Conservation (phyloP, 331 rosid species). For the Erythrophleum ivorense region DNA sequence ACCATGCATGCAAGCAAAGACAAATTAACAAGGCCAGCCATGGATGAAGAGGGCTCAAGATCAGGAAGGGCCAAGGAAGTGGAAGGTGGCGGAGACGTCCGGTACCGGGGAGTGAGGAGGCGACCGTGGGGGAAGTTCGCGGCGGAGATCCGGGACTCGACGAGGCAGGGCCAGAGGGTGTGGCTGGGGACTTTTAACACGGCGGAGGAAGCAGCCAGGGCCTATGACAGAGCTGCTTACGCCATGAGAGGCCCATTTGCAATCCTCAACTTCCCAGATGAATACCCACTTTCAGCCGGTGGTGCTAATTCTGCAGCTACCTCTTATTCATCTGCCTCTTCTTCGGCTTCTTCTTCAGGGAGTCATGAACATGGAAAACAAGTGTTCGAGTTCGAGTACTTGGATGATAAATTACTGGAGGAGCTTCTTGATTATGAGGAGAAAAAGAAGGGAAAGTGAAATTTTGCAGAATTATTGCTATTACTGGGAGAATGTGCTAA, state of each 20-base stretch:
- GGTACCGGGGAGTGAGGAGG: constrained; percentile 78
- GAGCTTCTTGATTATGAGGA: constrained; percentile 79
- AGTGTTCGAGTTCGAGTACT: constrained; percentile 84
- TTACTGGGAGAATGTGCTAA: not conserved
- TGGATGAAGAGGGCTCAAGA: constrained; percentile 42
- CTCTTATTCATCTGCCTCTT: constrained; percentile 30
- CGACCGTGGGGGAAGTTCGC: constrained; percentile 97
- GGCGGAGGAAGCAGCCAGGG: constrained; percentile 95
- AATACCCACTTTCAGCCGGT: constrained; percentile 46
- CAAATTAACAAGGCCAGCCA: constrained; percentile 1
- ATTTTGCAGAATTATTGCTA: not conserved
- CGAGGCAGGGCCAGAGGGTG: constrained; percentile 68
- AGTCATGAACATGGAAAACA: constrained; percentile 42
- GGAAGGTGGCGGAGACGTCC: constrained; percentile 42
- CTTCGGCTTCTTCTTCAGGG: constrained; percentile 5
- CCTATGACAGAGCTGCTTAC: constrained; percentile 90
- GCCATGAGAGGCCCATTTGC: constrained; percentile 88
- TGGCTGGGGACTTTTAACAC: constrained; percentile 93
- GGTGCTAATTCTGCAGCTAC: constrained; percentile 28
- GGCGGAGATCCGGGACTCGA: constrained; percentile 92
- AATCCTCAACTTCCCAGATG: constrained; percentile 80
- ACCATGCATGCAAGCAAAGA: constrained; percentile 60
- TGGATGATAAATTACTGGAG: constrained; percentile 78
- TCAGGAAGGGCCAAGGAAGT: constrained; percentile 38
- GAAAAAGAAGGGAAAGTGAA: constrained; percentile 44